Evolutionary conservation across 2,329 filamentous ascomycete genomes (phyloP).

Genomic region (Mariannaea elegans): DNA sequence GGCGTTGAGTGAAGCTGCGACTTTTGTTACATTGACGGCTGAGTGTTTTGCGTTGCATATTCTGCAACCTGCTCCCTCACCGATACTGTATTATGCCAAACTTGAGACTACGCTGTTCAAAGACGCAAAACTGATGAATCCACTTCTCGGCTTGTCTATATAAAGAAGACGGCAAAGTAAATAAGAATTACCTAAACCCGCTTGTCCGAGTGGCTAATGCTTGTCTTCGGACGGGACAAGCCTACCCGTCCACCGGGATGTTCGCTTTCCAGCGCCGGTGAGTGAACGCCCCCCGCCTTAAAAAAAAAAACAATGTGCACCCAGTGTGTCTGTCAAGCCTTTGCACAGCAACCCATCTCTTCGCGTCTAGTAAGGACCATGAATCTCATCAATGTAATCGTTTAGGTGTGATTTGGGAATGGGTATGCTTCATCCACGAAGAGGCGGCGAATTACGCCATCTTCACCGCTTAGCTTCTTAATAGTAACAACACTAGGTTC

Average conservation of each 20-base stretch:
- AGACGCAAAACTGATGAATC: too few species aligned
- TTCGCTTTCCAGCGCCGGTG: not conserved
- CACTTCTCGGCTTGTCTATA: too few species aligned
- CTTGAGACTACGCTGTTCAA: too few species aligned
- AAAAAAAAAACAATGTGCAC: not conserved
- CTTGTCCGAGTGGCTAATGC: slow-evolving; percentile 25
- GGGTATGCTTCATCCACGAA: not conserved
- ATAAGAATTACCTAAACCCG: not conserved
- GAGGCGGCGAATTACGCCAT: not conserved
- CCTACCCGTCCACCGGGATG: slow-evolving; percentile 8
- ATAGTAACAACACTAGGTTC: too few species aligned
- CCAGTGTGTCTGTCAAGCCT: too few species aligned
- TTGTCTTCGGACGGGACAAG: slow-evolving; percentile 20
- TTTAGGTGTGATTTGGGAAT: not conserved
- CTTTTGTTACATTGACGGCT: too few species aligned
- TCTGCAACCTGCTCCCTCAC: too few species aligned
- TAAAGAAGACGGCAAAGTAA: too few species aligned
- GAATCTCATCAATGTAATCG: not conserved
- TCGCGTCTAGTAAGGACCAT: too few species aligned
- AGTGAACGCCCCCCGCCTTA: not conserved
- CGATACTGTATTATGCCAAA: too few species aligned
- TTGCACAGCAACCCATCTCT: not conserved
- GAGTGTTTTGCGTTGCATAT: too few species aligned
- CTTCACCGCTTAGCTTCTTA: not conserved
- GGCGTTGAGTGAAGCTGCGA: too few species aligned